Percentiles rank a stretch among this genome's conserved stretches.
These are phyloP conservation scores for Diplotaxis tenuifolia DNA, from an alignment of 345 rosid genomes.

Conservation along the genomic window DNA sequence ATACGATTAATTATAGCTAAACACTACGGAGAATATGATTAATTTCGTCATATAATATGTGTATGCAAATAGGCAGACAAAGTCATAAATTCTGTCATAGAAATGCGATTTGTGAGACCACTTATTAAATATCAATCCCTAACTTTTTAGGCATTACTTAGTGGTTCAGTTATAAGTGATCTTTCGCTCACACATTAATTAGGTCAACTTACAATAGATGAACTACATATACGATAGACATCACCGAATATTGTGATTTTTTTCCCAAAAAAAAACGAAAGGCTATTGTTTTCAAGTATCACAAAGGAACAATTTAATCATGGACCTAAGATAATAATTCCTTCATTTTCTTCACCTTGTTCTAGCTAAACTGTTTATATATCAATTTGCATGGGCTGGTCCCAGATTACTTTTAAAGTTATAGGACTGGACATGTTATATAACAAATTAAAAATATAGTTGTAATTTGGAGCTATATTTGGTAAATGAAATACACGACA, in stretches of 20 bases:
- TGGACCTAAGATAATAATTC: not conserved
- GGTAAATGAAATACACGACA: not conserved
- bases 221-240: not conserved
- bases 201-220: not conserved
- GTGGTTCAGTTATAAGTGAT: not conserved
- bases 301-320: not conserved
- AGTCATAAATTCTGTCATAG: constrained; percentile 16
- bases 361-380: not conserved
- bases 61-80: constrained; percentile 29
- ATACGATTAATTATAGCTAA: not conserved
- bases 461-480: not conserved
- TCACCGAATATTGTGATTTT: not conserved
- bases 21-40: not conserved
- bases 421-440: not conserved
- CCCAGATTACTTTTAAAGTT: not conserved
- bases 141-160: constrained; percentile 16
- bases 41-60: not conserved
- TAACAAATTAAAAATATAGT: not conserved
- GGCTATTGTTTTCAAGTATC: not conserved
- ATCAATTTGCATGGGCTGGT: not conserved
- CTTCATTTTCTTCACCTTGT: not conserved
- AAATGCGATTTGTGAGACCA: constrained; percentile 27
- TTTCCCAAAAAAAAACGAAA: not conserved
- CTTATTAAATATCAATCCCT: not conserved
- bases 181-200: not conserved